A percentile compares a stretch with the other conserved stretches of the same genome.
Conservation (phyloP, 2,329 filamentous ascomycete species). For the Epichloe gansuensis region DNA sequence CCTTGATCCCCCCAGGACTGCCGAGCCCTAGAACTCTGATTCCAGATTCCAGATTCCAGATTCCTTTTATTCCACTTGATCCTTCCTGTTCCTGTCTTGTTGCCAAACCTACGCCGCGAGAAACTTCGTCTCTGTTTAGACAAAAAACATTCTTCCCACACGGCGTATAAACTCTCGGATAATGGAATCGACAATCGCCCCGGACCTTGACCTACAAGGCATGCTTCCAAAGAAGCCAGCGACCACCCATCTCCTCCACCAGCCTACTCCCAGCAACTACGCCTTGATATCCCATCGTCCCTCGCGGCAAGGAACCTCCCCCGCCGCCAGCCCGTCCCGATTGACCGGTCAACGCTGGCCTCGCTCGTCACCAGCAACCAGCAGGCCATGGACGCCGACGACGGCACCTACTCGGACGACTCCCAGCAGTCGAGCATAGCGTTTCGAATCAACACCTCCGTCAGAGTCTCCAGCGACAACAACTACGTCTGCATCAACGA, state of each 20-base stretch:
- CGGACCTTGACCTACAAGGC: background rate
- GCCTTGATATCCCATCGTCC: conserved; percentile 1
- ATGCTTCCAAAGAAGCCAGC: conserved; percentile 7
- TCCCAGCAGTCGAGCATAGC: conserved; percentile 24
- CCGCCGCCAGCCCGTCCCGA: background rate
- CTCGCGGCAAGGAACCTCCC: background rate
- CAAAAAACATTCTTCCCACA: too few relatives aligned
- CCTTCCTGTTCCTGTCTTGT: too few relatives aligned
- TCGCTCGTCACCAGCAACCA: background rate
- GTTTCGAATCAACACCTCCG: conserved; percentile 34
- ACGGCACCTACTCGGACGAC: background rate
- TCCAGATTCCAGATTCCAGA: too few relatives aligned
- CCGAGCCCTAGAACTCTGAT: too few relatives aligned
- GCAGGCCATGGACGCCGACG: background rate
- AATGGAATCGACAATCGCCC: conserved; percentile 1
- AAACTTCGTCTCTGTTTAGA: too few relatives aligned
- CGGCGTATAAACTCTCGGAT: background rate
- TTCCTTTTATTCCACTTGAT: too few relatives aligned
- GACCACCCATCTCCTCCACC: conserved; percentile 15
- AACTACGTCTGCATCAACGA: conserved; percentile 34
- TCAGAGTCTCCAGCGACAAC: conserved; percentile 32
- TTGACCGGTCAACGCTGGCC: background rate
- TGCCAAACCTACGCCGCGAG: too few relatives aligned
- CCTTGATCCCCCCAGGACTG: too few relatives aligned
- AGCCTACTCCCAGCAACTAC: conserved; percentile 16